Conservation (phyloP, 116 monocot species). For the Papilionanthe hybrid region DNA sequence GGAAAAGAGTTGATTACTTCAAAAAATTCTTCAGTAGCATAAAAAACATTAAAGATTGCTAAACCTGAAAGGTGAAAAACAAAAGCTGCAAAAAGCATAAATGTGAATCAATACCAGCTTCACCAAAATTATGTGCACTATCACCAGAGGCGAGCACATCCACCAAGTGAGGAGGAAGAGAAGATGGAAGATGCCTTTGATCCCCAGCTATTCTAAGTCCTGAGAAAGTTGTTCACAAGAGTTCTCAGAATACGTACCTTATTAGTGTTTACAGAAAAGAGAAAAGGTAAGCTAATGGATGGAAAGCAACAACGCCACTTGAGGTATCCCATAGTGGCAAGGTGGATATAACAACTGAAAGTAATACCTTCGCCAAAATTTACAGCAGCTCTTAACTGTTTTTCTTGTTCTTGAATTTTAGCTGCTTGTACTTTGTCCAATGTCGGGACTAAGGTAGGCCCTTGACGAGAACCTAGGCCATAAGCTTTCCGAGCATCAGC, state of each 20-base stretch:
- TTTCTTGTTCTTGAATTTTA: constrained; percentile 97
- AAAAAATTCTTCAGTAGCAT: neutral
- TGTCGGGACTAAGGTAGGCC: constrained; percentile 55
- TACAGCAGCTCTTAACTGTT: constrained; percentile 65
- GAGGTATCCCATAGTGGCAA: neutral
- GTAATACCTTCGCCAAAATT: constrained; percentile 90
- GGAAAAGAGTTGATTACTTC: too few species aligned
- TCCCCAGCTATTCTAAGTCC: constrained; percentile 67
- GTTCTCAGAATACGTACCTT: neutral
- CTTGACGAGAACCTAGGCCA: constrained; percentile 86
- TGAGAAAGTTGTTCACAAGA: constrained; percentile 20
- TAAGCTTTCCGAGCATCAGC: constrained; percentile 77
- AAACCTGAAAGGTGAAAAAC: neutral
- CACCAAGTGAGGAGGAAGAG: constrained; percentile 83
- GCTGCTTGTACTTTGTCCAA: constrained; percentile 87
- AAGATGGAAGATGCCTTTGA: constrained; percentile 66
- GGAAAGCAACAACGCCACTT: neutral
- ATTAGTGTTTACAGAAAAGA: neutral
- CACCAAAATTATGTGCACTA: constrained; percentile 55
- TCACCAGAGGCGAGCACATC: constrained; percentile 70
- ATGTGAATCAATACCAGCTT: constrained; percentile 29
- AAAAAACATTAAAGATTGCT: neutral
- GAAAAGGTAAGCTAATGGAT: neutral
- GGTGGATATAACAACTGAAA: neutral
- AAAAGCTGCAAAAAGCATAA: neutral